These are phyloP conservation scores for Sugiyamaella marilandica DNA, from an alignment of 805 yeast genomes.

Conservation along the genomic window DNA sequence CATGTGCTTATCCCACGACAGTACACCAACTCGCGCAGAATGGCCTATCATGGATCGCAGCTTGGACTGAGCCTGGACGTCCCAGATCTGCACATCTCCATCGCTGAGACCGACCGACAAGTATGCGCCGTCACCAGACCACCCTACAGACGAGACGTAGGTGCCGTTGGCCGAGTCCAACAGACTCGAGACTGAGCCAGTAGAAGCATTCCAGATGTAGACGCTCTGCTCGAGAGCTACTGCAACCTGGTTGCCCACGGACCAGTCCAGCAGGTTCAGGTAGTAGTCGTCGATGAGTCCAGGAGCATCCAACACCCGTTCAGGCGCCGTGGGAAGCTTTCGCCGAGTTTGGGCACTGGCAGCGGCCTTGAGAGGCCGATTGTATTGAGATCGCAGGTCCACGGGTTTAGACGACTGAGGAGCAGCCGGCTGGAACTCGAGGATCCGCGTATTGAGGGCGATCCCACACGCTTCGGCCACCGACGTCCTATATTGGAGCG, in stretches of 20 bases:
- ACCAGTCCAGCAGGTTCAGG: conserved; percentile 83
- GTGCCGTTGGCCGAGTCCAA: conserved; percentile 45
- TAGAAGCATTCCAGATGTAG: conserved; percentile 87
- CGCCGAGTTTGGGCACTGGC: conserved; percentile 37
- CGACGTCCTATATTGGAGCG: conserved; percentile 53
- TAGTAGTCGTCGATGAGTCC: conserved; percentile 91
- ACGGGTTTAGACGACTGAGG: conserved; percentile 50
- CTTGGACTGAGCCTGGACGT: conserved; percentile 68
- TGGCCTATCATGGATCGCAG: conserved; percentile 74
- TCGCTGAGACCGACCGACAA: conserved; percentile 78
- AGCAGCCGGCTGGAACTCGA: conserved; percentile 82
- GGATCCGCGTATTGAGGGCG: conserved; percentile 71
- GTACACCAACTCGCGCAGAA: conserved; percentile 73
- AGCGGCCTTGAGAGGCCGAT: conserved; percentile 32
- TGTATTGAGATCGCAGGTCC: conserved; percentile 34
- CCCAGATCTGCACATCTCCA: conserved; percentile 91
- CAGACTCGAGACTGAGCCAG: conserved; percentile 70
- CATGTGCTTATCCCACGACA: conserved; percentile 78
- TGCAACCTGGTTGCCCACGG: conserved; percentile 72
- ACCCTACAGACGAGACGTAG: conserved; percentile 64
- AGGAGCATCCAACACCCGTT: conserved; percentile 92
- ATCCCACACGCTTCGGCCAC: conserved; percentile 96
- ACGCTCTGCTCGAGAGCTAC: conserved; percentile 81
- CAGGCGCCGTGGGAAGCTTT: conserved; percentile 81
- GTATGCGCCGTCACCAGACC: conserved; percentile 90